phyloP scores from a whole-genome alignment of 2,329 filamentous ascomycete genomes.

The Sporothrix pallida region DNA sequence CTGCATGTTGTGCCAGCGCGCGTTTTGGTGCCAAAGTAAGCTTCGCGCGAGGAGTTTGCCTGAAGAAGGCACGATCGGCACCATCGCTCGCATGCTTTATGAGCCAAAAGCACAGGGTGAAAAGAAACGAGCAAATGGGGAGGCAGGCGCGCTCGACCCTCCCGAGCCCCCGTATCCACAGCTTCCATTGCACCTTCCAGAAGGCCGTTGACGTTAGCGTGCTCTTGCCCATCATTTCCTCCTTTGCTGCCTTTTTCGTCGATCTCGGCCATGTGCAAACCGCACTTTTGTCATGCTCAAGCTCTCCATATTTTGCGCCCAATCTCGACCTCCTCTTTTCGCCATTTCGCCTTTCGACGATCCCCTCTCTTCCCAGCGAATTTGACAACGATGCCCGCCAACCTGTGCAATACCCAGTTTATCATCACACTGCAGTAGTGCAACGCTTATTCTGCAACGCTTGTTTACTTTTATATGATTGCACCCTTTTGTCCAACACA shows the following conservation, averaged over 20 bases:
- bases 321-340: neutral
- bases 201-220: neutral
- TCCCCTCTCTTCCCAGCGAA: too few species aligned
- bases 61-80: slow-evolving; percentile 14
- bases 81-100: neutral
- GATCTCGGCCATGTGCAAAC: slow-evolving; percentile 2
- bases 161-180: neutral
- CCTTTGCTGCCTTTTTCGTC: neutral
- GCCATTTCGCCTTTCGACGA: neutral
- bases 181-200: slow-evolving; percentile 25
- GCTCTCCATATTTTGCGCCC: neutral
- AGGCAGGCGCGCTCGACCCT: neutral
- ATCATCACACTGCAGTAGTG: slow-evolving; percentile 15
- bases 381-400: too few species aligned
- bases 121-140: neutral
- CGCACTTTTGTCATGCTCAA: neutral
- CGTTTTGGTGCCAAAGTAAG: slow-evolving; percentile 16
- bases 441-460: slow-evolving; percentile 12
- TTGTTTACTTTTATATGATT: slow-evolving; percentile 9
- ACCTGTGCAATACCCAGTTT: neutral
- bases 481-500: slow-evolving; percentile 2
- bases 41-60: slow-evolving; percentile 13
- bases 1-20: neutral
- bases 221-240: slow-evolving; percentile 10
- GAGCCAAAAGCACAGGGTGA: neutral